phyloP scores from a whole-genome alignment of 768 basidiomycete species.

The Mycena metata region DNA sequence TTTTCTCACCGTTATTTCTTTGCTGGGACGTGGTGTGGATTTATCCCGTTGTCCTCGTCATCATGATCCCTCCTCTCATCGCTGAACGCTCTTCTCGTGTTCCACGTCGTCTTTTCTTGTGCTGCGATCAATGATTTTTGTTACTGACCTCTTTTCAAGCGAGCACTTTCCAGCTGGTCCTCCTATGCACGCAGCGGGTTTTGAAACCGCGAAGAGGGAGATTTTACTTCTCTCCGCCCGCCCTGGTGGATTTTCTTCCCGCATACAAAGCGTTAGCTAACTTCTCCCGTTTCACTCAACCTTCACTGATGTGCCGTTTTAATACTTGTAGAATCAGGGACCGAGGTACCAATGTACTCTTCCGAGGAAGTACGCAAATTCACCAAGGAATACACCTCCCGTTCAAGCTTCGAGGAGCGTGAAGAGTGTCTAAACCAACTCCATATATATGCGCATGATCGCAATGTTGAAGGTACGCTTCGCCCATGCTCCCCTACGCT shows the following conservation, averaged over 20 bases:
- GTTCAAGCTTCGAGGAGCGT: neutral
- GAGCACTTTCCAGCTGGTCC: neutral
- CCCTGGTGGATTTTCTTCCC: no score
- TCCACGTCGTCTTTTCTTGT: conserved; percentile 3
- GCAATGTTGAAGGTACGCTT: neutral
- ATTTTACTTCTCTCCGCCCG: neutral
- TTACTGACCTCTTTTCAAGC: conserved; percentile 5
- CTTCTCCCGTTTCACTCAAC: no score
- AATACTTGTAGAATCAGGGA: conserved; percentile 58
- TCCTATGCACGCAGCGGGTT: neutral
- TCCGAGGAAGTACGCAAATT: neutral
- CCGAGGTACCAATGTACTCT: neutral
- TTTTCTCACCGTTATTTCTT: no score
- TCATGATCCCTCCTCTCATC: no score
- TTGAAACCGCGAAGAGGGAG: neutral
- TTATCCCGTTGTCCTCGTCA: no score
- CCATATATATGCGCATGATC: neutral
- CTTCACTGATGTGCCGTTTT: no score
- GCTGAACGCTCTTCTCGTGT: no score
- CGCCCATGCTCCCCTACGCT: no score
- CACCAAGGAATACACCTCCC: neutral
- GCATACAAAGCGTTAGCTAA: no score
- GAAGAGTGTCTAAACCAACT: neutral
- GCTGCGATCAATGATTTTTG: conserved; percentile 7
- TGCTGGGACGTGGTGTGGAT: no score